Conservation (phyloP, 192 early-diverging fungal genomes). For the Jimgerdemannia lactiflua region DNA sequence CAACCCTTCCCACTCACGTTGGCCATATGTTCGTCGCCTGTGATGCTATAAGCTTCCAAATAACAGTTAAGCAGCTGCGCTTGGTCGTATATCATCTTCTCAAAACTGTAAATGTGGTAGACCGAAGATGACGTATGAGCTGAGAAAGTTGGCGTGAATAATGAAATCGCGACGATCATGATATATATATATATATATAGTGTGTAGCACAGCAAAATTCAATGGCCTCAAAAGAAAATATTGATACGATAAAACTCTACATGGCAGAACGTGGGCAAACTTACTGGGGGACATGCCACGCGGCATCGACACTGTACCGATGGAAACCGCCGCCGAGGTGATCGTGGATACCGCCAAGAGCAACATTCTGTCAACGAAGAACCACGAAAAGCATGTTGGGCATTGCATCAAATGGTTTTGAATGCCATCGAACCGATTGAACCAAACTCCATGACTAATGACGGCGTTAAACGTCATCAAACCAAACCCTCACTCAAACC, state of each 20-base stretch:
- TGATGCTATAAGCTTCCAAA: constrained; percentile 21
- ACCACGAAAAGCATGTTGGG: no score
- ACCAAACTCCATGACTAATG: no score
- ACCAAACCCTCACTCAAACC: background rate
- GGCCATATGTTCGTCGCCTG: background rate
- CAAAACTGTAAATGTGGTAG: constrained; percentile 49
- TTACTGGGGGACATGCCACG: background rate
- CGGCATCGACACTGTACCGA: constrained; percentile 16
- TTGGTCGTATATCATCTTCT: constrained; percentile 74
- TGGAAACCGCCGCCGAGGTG: constrained; percentile 46
- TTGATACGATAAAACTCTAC: no score
- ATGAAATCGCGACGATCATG: no score
- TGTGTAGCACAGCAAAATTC: no score
- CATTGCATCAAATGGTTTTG: background rate
- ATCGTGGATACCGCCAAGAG: constrained; percentile 12
- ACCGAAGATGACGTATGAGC: no score
- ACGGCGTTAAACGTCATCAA: background rate
- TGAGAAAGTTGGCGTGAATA: no score
- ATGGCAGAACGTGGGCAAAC: background rate
- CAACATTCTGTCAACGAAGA: background rate
- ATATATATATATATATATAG: no score
- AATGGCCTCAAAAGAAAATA: no score
- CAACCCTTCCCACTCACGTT: background rate
- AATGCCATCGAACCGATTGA: background rate
- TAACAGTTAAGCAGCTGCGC: constrained; percentile 55